Evolutionary conservation across 257 asterid species (phyloP), one percentile per base, ranked within the genome.

Genomic region (Henckelia pumila): DNA sequence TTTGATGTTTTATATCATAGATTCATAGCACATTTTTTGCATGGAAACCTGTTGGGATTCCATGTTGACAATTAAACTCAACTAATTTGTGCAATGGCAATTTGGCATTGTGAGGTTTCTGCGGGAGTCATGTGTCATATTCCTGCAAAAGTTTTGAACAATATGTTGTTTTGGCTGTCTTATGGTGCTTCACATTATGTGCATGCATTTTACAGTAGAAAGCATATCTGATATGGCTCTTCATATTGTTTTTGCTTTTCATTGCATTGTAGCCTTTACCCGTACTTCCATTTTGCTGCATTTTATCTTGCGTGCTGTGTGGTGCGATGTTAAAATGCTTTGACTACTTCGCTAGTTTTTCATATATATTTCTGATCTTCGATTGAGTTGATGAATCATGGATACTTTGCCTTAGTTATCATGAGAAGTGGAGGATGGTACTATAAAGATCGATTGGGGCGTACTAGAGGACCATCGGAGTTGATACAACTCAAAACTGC

Each of bases 391-490:
- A 64, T 59, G 47, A 21, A 29, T 67, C 37, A 9, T 70, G 65
- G 64, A 72, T 37, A 69, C 61, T 29, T 61, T n/a, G 30, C 63
- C 64, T 21, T 76, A 92, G 97, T 88, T 84, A 87, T 94, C 75
- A 94, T 94, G 99, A 84, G 68, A 77, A 94, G 81, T 71, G 89
- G 95, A 49, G 92, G 92, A 63, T 94, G 81, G 79, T 94, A 28
- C 79, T 94, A 94, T 65, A 94, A 91, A 82, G 99, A 94, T 77
- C 88, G 99, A 44, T 68, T 94, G 79, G 99, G 99, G 68, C 99
- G 99, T 25, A 71, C 96, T 17, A 84, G 99, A 82, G 99, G 99
- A 59, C 99, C 99, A 40, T 83, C 84, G 91, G 96, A 94, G 72
- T 76, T 91, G 63, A 88, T 91, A 78, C 97, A 94, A 77, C 89